phyloP scores from a whole-genome alignment of 2,329 filamentous ascomycete species.

The Aureobasidium sp. region DNA sequence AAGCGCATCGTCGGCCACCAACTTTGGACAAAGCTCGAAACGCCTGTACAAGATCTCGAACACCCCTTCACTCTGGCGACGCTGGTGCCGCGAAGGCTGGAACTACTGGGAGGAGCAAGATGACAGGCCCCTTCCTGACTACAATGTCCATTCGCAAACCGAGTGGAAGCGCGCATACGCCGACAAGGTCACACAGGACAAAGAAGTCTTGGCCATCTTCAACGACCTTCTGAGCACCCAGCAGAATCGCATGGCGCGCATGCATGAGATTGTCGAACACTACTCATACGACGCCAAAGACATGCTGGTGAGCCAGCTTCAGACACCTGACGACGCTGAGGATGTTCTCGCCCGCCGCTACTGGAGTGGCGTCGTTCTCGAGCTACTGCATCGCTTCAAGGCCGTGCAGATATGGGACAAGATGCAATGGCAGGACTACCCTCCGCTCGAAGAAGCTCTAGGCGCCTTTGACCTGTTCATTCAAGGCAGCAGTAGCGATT shows the following conservation, averaged over 20 bases:
- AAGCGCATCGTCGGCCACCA: constrained; percentile 40
- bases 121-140: constrained; percentile 46
- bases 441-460: constrained; percentile 63
- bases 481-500: constrained; percentile 53
- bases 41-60: constrained; percentile 57
- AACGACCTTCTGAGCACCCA: constrained; percentile 63
- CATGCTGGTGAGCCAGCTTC: constrained; percentile 59
- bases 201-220: constrained; percentile 36
- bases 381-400: constrained; percentile 69
- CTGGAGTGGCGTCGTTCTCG: constrained; percentile 64
- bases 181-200: constrained; percentile 27
- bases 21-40: constrained; percentile 48
- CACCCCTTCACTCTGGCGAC: constrained; percentile 70
- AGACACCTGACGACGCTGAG: constrained; percentile 48
- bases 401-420: constrained; percentile 70
- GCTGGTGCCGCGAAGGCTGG: constrained; percentile 62
- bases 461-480: constrained; percentile 88
- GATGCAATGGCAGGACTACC: constrained; percentile 41
- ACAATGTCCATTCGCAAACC: constrained; percentile 21
- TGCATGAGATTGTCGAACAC: constrained; percentile 56
- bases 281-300: constrained; percentile 86
- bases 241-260: constrained; percentile 57
- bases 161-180: constrained; percentile 56
- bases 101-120: constrained; percentile 65
- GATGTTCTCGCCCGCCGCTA: constrained; percentile 74